Percentiles rank a stretch among this genome's conserved stretches.
Evolutionary conservation across 2,329 filamentous ascomycete species (phyloP).

Genomic region (Akanthomyces dipterigenus): DNA sequence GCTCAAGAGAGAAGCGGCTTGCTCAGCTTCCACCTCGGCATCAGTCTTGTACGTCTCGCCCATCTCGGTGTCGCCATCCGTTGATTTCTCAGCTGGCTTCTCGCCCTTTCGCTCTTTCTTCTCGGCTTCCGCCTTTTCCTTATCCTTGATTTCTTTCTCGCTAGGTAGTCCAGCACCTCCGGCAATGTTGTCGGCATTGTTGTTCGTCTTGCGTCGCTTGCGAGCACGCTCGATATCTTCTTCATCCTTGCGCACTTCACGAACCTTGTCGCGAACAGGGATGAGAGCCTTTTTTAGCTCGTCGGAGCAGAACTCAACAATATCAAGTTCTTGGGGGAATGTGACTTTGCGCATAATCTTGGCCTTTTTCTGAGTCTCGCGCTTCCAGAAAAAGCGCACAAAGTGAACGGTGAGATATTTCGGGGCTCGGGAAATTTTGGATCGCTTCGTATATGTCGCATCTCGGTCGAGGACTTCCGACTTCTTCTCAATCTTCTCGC

Average conservation of each 20-base stretch:
- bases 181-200: conserved; percentile 42
- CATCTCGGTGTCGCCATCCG: conserved; percentile 67
- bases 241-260: conserved; percentile 91
- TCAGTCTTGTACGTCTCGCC: conserved; percentile 83
- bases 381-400: conserved; percentile 97
- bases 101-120: conserved; percentile 39
- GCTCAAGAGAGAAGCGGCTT: conserved; percentile 62
- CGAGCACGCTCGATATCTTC: conserved; percentile 85
- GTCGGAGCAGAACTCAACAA: conserved; percentile 92
- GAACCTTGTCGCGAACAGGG: conserved; percentile 92
- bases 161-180: conserved; percentile 42
- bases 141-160: conserved; percentile 45
- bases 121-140: conserved; percentile 40
- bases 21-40: conserved; percentile 84
- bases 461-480: conserved; percentile 73
- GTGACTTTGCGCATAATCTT: conserved; percentile 99
- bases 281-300: conserved; percentile 75
- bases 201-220: conserved; percentile 76
- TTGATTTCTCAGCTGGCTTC: conserved; percentile 24
- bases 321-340: conserved; percentile 88
- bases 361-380: conserved; percentile 92
- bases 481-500: conserved; percentile 85
- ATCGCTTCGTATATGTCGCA: conserved; percentile 81
- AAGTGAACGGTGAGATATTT: conserved; percentile 97
- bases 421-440: conserved; percentile 81